phyloP scores from a whole-genome alignment of 257 asterid genomes.

The Nicotiana obtusifolia region DNA sequence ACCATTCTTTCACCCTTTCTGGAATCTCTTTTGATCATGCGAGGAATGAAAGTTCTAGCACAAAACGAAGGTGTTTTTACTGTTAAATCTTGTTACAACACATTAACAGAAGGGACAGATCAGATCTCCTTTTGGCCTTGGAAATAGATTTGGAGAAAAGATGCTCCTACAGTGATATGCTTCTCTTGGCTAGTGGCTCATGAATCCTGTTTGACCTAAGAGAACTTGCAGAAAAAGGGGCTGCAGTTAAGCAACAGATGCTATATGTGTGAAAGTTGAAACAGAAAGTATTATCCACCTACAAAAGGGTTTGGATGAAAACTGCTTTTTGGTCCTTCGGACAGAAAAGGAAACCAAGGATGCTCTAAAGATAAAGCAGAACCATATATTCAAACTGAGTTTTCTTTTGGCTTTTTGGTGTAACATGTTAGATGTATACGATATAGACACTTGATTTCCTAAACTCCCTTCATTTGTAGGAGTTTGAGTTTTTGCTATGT shows the following conservation, averaged over 20 bases:
- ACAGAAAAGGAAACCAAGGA: background rate
- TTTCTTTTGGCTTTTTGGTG: background rate
- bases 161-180: no score
- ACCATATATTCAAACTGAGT: background rate
- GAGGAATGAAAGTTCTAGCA: background rate
- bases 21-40: background rate
- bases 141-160: no score
- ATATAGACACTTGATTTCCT: background rate
- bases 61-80: no score
- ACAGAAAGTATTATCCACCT: background rate
- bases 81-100: no score
- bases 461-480: background rate
- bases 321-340: background rate
- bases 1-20: background rate
- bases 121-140: no score
- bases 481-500: background rate
- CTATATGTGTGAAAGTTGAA: background rate
- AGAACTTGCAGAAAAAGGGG: background rate
- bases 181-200: no score
- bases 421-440: background rate
- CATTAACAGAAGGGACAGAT: background rate
- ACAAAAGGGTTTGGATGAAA: background rate
- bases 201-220: no score
- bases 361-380: background rate
- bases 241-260: background rate